Evolutionary conservation across 495 filamentous ascomycete genomes (phyloP).

Genomic region (Astrothelium subdiscretum): DNA sequence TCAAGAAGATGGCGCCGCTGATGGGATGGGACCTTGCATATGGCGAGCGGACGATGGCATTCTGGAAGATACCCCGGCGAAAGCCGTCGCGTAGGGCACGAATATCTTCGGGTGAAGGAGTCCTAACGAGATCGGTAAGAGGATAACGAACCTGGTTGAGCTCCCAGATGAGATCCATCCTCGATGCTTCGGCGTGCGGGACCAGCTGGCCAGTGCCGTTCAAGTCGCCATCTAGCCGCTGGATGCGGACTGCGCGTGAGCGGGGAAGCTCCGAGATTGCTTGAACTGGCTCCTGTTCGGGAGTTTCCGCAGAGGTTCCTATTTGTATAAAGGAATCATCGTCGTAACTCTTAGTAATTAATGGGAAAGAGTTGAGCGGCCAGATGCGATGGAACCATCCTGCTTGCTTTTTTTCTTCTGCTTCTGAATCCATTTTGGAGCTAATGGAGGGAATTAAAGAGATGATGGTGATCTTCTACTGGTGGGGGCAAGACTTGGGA

Average conservation of each 20-base stretch:
- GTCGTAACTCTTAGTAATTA: background rate
- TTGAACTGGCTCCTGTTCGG: background rate
- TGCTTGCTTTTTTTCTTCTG: background rate
- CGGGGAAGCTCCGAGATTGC: background rate
- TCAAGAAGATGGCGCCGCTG: background rate
- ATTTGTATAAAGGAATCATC: background rate
- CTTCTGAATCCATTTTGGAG: background rate
- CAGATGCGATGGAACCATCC: background rate
- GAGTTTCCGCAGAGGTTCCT: background rate
- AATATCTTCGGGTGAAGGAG: background rate
- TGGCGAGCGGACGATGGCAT: background rate
- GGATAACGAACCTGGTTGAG: background rate
- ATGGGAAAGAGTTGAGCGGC: no score
- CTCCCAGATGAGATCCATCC: background rate
- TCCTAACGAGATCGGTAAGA: background rate
- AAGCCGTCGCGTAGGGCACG: background rate
- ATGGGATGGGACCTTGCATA: background rate
- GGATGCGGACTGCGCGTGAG: background rate
- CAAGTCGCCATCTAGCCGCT: background rate
- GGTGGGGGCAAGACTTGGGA: no score
- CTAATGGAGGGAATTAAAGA: background rate
- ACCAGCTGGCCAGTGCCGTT: background rate
- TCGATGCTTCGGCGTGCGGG: background rate
- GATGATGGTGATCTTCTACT: background rate
- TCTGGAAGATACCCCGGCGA: background rate